phyloP scores from a whole-genome alignment of 345 rosid genomes.

The Jatropha curcas region DNA sequence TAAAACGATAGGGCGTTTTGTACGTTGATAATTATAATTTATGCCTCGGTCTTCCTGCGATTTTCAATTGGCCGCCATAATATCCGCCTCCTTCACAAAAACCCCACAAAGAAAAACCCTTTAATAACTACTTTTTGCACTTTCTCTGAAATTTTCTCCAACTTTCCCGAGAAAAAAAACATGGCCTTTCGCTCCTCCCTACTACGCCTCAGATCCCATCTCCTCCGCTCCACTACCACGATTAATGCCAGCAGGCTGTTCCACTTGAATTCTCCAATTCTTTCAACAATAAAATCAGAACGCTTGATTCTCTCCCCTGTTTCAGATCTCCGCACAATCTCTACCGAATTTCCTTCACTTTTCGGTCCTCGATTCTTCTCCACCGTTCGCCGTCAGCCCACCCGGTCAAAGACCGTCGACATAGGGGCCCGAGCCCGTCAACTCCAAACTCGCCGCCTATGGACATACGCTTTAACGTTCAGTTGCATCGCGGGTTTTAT shows the following conservation, averaged over 20 bases:
- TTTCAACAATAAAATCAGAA: constrained; percentile 28
- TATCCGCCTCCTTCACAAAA: not conserved
- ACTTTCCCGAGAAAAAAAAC: constrained; percentile 21
- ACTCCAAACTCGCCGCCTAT: constrained; percentile 84
- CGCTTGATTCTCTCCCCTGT: constrained; percentile 18
- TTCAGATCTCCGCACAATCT: constrained; percentile 32
- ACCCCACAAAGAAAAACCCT: not conserved
- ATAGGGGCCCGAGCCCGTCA: constrained; percentile 85
- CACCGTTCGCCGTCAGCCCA: constrained; percentile 56
- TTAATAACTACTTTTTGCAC: not conserved
- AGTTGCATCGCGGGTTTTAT: constrained; percentile 87
- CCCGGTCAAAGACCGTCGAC: constrained; percentile 61
- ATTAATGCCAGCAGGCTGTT: constrained; percentile 25
- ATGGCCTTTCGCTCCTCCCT: constrained; percentile 61
- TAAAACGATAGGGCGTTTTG: no score
- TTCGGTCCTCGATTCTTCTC: constrained; percentile 58
- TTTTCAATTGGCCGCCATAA: not conserved
- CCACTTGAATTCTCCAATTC: constrained; percentile 23
- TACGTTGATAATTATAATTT: no score
- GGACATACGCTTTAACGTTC: constrained; percentile 89
- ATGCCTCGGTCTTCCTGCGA: no score
- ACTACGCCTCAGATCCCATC: constrained; percentile 55
- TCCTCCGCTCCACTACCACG: constrained; percentile 25
- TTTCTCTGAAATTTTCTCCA: not conserved
- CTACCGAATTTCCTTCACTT: constrained; percentile 22